phyloP scores from a whole-genome alignment of 164 flowering plant genomes.

The Magnolia officinalis region DNA sequence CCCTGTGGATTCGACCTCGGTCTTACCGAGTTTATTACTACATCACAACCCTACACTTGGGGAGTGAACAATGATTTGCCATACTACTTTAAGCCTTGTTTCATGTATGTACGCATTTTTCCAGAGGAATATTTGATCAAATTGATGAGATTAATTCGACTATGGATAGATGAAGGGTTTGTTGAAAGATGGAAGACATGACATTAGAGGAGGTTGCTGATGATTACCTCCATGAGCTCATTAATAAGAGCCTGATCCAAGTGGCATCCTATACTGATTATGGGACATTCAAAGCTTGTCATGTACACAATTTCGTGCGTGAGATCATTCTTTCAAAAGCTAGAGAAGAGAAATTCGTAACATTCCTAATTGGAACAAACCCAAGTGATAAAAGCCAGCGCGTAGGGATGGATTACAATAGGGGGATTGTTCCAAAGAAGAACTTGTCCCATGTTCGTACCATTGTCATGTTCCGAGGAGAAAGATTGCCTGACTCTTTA shows the following conservation, averaged over 20 bases:
- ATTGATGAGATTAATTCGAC: slow-evolving; percentile 11
- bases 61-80: slow-evolving; percentile 22
- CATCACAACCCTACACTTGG: no score
- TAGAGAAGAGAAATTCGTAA: slow-evolving; percentile 2
- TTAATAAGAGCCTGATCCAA: slow-evolving; percentile 13
- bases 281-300: neutral
- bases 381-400: slow-evolving; percentile 9
- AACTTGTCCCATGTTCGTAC: slow-evolving; percentile 26
- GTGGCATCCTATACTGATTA: neutral
- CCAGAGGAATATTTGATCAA: slow-evolving; percentile 18
- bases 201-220: slow-evolving; percentile 10
- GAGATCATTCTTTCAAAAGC: slow-evolving; percentile 12
- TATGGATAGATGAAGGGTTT: slow-evolving; percentile 27
- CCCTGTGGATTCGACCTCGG: no score
- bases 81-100: slow-evolving; percentile 17
- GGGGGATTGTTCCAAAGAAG: slow-evolving; percentile 1
- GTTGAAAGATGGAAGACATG: neutral
- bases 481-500: neutral
- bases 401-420: slow-evolving; percentile 25
- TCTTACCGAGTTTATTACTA: no score
- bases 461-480: slow-evolving; percentile 20
- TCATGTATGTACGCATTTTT: slow-evolving; percentile 17
- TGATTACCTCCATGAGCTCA: slow-evolving; percentile 13
- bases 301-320: slow-evolving; percentile 17
- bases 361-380: neutral